Conservation (phyloP, 805 yeast species). For the Cyberlindnera samutprakarnensis region DNA sequence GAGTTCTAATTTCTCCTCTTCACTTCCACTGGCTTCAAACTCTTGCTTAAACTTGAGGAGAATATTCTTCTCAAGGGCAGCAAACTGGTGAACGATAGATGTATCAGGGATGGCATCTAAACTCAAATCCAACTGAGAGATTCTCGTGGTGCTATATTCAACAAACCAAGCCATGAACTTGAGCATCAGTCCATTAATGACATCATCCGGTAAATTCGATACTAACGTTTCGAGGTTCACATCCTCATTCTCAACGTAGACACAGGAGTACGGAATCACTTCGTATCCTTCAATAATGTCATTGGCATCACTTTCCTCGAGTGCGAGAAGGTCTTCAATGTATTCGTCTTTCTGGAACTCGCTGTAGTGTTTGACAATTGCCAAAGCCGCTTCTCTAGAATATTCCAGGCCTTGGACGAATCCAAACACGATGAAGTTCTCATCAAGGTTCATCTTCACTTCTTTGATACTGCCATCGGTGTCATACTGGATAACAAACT, state of each 20-base stretch:
- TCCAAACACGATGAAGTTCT: slow-evolving; percentile 27
- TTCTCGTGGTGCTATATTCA: slow-evolving; percentile 11
- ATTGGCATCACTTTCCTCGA: slow-evolving; percentile 15
- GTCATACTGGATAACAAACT: slow-evolving; percentile 25
- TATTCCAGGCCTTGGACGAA: slow-evolving; percentile 20
- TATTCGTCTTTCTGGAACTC: slow-evolving; percentile 8
- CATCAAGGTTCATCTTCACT: slow-evolving; percentile 23
- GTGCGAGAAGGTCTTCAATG: slow-evolving; percentile 7
- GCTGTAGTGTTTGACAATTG: slow-evolving; percentile 10
- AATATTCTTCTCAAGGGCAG: slow-evolving; percentile 11
- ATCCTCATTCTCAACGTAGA: slow-evolving; percentile 6
- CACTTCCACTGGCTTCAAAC: background rate
- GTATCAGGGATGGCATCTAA: background rate
- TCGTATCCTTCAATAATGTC: slow-evolving; percentile 18
- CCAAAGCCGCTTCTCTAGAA: slow-evolving; percentile 12
- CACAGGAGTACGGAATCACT: slow-evolving; percentile 15
- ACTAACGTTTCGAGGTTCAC: slow-evolving; percentile 11
- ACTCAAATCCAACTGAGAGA: slow-evolving; percentile 1
- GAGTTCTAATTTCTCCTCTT: slow-evolving; percentile 12
- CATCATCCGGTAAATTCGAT: slow-evolving; percentile 12
- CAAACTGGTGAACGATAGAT: slow-evolving; percentile 15
- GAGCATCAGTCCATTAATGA: slow-evolving; percentile 14
- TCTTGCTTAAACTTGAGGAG: slow-evolving; percentile 5
- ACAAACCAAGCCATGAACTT: slow-evolving; percentile 14
- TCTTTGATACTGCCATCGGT: slow-evolving; percentile 8